Evolutionary conservation across 2,329 filamentous ascomycete species (phyloP).

Genomic region (Talaromyces sp.): DNA sequence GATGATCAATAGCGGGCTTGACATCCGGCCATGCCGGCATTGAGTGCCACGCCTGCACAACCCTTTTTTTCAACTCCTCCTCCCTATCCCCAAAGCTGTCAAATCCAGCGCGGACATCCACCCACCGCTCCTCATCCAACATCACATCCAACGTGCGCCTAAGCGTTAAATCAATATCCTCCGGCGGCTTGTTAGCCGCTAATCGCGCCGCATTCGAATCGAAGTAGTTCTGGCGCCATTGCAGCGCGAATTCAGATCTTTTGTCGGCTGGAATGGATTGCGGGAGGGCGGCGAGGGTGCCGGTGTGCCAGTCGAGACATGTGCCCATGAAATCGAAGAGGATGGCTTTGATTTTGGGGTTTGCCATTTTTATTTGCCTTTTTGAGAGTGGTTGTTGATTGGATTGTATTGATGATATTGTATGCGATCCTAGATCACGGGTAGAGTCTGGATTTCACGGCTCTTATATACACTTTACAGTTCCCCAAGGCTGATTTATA

Average conservation of each 20-base stretch:
- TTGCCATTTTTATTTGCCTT: background rate
- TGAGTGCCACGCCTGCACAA: slow-evolving; percentile 48
- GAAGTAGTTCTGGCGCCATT: slow-evolving; percentile 19
- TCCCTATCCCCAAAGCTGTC: background rate
- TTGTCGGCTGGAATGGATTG: slow-evolving; percentile 28
- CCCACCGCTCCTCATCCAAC: slow-evolving; percentile 26
- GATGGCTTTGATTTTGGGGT: slow-evolving; percentile 44
- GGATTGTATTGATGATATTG: background rate
- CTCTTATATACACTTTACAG: background rate
- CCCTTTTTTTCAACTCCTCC: slow-evolving; percentile 18
- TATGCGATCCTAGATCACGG: background rate
- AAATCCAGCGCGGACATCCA: background rate
- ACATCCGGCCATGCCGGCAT: slow-evolving; percentile 55
- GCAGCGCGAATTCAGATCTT: slow-evolving; percentile 27
- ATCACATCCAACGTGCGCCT: slow-evolving; percentile 40
- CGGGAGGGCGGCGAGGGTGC: slow-evolving; percentile 38
- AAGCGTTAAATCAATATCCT: slow-evolving; percentile 50
- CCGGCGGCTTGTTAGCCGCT: background rate
- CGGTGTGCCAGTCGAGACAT: slow-evolving; percentile 54
- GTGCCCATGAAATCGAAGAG: slow-evolving; percentile 61
- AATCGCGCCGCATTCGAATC: slow-evolving; percentile 14
- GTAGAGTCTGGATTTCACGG: background rate
- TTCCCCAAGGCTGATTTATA: background rate
- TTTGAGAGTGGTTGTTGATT: background rate
- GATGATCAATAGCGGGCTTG: slow-evolving; percentile 36